Percentiles rank a stretch among this genome's conserved stretches.
Conservation (phyloP, 345 rosid species). For the Nephelium lappaceum region DNA sequence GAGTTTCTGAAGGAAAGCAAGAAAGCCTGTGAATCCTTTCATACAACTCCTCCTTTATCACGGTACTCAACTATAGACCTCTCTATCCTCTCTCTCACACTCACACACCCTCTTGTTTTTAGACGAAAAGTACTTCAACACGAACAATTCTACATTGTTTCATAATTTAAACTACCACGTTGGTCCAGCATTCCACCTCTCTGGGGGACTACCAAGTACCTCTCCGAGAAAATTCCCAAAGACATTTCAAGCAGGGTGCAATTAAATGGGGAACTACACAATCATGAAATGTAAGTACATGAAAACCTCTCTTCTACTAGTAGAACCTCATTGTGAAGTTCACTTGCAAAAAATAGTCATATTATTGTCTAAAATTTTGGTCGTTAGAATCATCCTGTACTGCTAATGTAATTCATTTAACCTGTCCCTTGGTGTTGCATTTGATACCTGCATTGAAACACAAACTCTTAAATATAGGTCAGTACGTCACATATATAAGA, state of each 20-base stretch:
- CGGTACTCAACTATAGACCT: constrained; percentile 35
- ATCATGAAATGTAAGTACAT: constrained; percentile 32
- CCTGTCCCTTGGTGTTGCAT: too few relatives aligned
- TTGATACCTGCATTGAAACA: too few relatives aligned
- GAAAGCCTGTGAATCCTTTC: constrained; percentile 53
- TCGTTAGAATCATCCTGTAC: too few relatives aligned
- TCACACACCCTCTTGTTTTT: not conserved
- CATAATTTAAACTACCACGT: not conserved
- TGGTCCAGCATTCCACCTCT: constrained; percentile 34
- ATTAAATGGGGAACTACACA: constrained; percentile 9
- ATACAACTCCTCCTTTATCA: constrained; percentile 51
- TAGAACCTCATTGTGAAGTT: not conserved
- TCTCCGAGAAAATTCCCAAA: constrained; percentile 35
- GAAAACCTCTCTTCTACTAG: not conserved
- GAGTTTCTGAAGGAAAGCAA: constrained; percentile 58
- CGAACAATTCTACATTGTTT: too few relatives aligned
- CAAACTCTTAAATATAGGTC: too few relatives aligned
- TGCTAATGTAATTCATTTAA: too few relatives aligned
- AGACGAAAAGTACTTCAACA: too few relatives aligned
- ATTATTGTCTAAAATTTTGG: too few relatives aligned
- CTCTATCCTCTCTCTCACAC: not conserved
- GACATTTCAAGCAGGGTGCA: constrained; percentile 29
- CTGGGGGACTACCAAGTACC: constrained; percentile 39
- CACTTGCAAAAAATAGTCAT: not conserved
- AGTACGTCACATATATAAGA: too few relatives aligned